phyloP scores from a whole-genome alignment of 2,329 filamentous ascomycete genomes.

The Colletotrichum orbiculare region DNA sequence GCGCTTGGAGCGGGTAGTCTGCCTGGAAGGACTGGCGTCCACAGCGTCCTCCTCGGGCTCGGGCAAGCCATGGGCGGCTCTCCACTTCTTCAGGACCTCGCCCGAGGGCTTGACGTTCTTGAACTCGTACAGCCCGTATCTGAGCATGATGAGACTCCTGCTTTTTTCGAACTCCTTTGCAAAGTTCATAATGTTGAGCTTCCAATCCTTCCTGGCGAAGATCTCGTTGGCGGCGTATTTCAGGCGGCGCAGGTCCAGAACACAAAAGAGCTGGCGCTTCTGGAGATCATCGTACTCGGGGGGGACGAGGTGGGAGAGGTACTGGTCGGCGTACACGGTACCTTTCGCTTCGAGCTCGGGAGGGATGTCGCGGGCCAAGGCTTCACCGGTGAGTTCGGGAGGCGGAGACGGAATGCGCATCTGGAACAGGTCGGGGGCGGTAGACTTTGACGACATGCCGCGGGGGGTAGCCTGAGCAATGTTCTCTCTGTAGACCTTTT shows the following conservation, averaged over 20 bases:
- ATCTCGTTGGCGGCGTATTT: constrained; percentile 72
- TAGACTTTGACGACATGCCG: constrained; percentile 60
- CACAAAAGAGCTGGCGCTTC: constrained; percentile 71
- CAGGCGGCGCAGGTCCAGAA: constrained; percentile 69
- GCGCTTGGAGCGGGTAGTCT: constrained; percentile 56
- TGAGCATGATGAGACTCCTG: constrained; percentile 68
- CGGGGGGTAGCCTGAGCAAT: constrained; percentile 60
- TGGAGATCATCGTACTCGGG: constrained; percentile 68
- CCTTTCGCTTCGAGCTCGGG: constrained; percentile 62
- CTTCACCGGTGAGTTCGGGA: constrained; percentile 66
- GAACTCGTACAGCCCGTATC: constrained; percentile 72
- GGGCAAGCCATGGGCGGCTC: constrained; percentile 65
- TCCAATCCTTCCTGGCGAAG: constrained; percentile 71
- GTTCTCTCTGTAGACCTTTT: constrained; percentile 55
- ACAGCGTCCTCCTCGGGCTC: constrained; percentile 58
- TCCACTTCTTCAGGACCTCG: constrained; percentile 69
- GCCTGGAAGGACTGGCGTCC: constrained; percentile 46
- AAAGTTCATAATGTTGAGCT: constrained; percentile 70
- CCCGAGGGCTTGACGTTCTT: constrained; percentile 70
- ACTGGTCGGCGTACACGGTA: constrained; percentile 71
- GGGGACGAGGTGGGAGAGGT: constrained; percentile 66
- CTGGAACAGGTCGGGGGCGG: constrained; percentile 64
- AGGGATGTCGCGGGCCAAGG: constrained; percentile 63
- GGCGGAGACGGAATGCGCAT: constrained; percentile 70
- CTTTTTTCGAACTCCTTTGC: constrained; percentile 74